phyloP scores from a whole-genome alignment of 768 basidiomycete species.

The Tricholoma terreum region DNA sequence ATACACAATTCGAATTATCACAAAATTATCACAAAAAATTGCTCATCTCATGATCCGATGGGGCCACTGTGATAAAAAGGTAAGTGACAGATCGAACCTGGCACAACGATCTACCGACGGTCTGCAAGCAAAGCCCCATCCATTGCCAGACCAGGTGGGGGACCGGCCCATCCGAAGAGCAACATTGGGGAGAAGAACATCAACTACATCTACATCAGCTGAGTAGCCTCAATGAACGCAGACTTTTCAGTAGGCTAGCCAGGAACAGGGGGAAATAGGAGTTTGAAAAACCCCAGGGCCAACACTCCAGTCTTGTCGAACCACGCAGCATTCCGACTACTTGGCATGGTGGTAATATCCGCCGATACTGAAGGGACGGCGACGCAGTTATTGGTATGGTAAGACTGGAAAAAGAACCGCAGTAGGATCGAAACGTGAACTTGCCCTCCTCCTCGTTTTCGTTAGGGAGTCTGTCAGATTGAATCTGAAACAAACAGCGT shows the following conservation, averaged over 20 bases:
- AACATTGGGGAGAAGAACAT: constrained; percentile 14
- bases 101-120: constrained; percentile 34
- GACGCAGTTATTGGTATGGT: constrained; percentile 50
- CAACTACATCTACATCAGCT: constrained; percentile 56
- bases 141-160: constrained; percentile 41
- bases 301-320: constrained; percentile 57
- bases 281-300: constrained; percentile 46
- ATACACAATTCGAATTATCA: neutral
- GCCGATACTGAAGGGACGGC: too few relatives aligned
- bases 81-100: too few relatives aligned
- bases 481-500: neutral
- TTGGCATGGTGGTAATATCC: constrained; percentile 31
- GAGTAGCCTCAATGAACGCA: constrained; percentile 46
- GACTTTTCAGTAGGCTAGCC: constrained; percentile 44
- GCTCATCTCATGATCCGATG: constrained; percentile 38
- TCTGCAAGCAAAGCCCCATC: constrained; percentile 55
- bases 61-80: constrained; percentile 32
- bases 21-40: neutral
- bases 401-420: constrained; percentile 47
- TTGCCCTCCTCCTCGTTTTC: too few relatives aligned
- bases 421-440: constrained; percentile 47
- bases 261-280: too few relatives aligned
- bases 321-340: constrained; percentile 49
- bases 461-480: too few relatives aligned
- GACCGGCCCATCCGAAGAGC: neutral